Evolutionary conservation across 257 asterid species (phyloP).

Genomic region (Jaltomata sinuosa): DNA sequence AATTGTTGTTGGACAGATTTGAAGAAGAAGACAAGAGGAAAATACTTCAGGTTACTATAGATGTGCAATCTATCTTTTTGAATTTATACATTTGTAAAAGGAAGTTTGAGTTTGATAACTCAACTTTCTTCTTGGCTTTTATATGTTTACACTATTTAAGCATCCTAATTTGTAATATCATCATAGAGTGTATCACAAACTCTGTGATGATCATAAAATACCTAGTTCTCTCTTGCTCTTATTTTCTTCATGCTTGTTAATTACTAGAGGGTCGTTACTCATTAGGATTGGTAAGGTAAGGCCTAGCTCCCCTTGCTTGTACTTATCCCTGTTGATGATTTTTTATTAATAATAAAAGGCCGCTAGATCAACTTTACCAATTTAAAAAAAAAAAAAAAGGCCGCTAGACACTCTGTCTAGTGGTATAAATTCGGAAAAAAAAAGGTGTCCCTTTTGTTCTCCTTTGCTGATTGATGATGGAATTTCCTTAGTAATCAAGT

Average conservation of each 20-base stretch:
- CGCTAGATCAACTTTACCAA: no score
- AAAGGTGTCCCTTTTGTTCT: conserved; percentile 12
- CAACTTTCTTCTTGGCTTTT: background rate
- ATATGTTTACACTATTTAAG: background rate
- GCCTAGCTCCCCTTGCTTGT: background rate
- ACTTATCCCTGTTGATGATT: background rate
- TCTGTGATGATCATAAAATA: background rate
- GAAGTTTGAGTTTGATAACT: background rate
- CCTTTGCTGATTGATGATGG: background rate
- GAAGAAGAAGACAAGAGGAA: background rate
- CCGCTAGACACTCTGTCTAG: no score
- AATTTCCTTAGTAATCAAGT: background rate
- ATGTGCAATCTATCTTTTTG: background rate
- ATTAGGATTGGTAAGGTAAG: background rate
- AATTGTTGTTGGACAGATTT: background rate
- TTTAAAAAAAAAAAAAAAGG: no score
- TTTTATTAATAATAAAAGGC: background rate
- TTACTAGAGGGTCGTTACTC: background rate
- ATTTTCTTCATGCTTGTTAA: background rate
- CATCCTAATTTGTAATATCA: background rate
- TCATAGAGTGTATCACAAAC: background rate
- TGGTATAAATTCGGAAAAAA: no score
- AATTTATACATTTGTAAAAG: background rate
- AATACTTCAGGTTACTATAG: background rate
- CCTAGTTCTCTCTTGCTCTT: background rate